phyloP scores from a whole-genome alignment of 2,329 filamentous ascomycete species.

The Aspergillus fumigatus region DNA sequence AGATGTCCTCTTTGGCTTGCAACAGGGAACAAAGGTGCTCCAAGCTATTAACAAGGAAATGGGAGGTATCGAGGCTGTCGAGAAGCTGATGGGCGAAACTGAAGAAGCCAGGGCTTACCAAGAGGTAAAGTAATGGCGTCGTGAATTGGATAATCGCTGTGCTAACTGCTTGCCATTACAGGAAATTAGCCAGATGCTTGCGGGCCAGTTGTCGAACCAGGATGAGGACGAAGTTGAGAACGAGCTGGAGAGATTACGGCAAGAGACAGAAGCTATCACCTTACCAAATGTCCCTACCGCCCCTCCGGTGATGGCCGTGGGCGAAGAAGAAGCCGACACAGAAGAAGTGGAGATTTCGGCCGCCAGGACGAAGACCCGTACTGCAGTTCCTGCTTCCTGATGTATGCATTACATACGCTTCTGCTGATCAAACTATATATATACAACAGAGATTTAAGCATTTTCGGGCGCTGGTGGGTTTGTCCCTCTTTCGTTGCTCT shows the following conservation, averaged over 20 bases:
- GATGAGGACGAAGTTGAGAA: slow-evolving; percentile 98
- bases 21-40: slow-evolving; percentile 85
- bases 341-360: slow-evolving; percentile 29
- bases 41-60: slow-evolving; percentile 92
- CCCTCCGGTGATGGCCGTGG: slow-evolving; percentile 25
- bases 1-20: slow-evolving; percentile 86
- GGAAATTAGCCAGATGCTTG: slow-evolving; percentile 91
- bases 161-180: slow-evolving; percentile 33
- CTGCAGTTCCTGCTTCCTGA: slow-evolving; percentile 11
- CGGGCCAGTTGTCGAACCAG: slow-evolving; percentile 80
- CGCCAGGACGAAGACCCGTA: slow-evolving; percentile 20
- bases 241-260: slow-evolving; percentile 77
- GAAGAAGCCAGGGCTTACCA: slow-evolving; percentile 91
- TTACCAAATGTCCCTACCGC: slow-evolving; percentile 39
- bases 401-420: not conserved
- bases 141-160: not conserved
- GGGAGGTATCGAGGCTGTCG: slow-evolving; percentile 88
- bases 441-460: slow-evolving; percentile 11
- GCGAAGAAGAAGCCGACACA: slow-evolving; percentile 22
- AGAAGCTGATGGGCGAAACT: slow-evolving; percentile 90
- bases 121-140: slow-evolving; percentile 51
- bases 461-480: slow-evolving; percentile 22
- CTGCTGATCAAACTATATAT: not conserved
- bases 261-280: slow-evolving; percentile 47
- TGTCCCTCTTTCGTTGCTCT: slow-evolving; percentile 1